Percentiles rank a stretch among this genome's conserved stretches.
phyloP scores from a whole-genome alignment of 2,329 filamentous ascomycete genomes.

The Zarea fungicola region DNA sequence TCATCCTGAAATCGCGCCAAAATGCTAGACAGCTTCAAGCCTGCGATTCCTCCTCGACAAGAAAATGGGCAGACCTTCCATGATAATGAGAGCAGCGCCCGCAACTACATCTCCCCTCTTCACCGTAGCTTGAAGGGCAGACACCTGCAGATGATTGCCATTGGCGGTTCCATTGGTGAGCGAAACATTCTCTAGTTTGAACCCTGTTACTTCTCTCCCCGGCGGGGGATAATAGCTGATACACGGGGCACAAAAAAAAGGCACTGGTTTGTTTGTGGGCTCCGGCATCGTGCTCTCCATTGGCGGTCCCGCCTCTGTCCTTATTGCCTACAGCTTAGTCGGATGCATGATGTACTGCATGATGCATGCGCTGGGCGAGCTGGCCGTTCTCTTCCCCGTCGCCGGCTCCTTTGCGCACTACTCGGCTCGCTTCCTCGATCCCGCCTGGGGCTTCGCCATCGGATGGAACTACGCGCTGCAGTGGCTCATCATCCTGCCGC shows the following conservation, averaged over 20 bases:
- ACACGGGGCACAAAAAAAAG: not conserved
- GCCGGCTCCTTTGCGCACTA: conserved; percentile 81
- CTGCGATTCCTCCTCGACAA: too few relatives aligned
- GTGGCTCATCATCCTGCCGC: conserved; percentile 77
- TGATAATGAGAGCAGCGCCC: too few relatives aligned
- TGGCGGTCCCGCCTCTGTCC: conserved; percentile 66
- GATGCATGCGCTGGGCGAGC: conserved; percentile 77
- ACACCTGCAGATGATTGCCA: conserved; percentile 89
- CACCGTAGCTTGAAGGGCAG: conserved; percentile 58
- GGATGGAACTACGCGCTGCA: conserved; percentile 87
- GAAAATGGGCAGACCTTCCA: too few relatives aligned
- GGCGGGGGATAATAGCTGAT: too few relatives aligned
- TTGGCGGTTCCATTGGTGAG: conserved; percentile 73
- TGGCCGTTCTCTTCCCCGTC: conserved; percentile 78
- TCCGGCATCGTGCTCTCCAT: conserved; percentile 60
- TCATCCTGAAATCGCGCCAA: too few relatives aligned
- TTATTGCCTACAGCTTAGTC: conserved; percentile 66
- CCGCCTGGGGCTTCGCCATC: conserved; percentile 85
- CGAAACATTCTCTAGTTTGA: too few relatives aligned
- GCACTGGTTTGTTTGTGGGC: conserved; percentile 71
- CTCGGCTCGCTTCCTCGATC: conserved; percentile 79
- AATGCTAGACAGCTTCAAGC: too few relatives aligned
- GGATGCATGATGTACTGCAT: conserved; percentile 81
- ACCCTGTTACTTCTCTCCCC: too few relatives aligned
- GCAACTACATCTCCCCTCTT: too few relatives aligned